Evolutionary conservation across 1,284 basidiomycete genomes (phyloP).

Genomic region (Sphaerobolus stellatus): DNA sequence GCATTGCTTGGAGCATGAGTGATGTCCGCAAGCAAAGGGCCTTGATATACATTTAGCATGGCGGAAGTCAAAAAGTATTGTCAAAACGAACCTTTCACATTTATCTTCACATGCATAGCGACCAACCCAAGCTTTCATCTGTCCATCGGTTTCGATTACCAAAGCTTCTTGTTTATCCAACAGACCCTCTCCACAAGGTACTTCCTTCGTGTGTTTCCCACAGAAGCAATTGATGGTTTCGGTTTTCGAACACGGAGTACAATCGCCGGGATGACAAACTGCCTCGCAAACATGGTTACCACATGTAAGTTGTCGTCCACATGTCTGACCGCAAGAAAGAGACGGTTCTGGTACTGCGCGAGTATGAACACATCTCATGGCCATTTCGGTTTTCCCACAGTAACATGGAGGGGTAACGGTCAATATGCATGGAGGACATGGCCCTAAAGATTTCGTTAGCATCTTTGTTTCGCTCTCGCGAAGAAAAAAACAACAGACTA

Average conservation of each 20-base stretch:
- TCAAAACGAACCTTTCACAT: slow-evolving; percentile 55
- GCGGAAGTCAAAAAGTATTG: background rate
- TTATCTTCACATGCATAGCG: slow-evolving; percentile 61
- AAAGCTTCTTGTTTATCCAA: slow-evolving; percentile 25
- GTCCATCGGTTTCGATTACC: slow-evolving; percentile 28
- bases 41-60: slow-evolving; percentile 35
- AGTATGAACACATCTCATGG: slow-evolving; percentile 62
- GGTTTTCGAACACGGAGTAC: slow-evolving; percentile 57
- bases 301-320: slow-evolving; percentile 59
- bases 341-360: slow-evolving; percentile 31
- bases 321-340: slow-evolving; percentile 69
- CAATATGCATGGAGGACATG: slow-evolving; percentile 71
- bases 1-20: slow-evolving; percentile 65
- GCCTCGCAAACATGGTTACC: slow-evolving; percentile 65
- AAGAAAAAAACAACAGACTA: background rate
- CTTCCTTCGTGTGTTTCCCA: slow-evolving; percentile 60
- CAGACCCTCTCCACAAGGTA: slow-evolving; percentile 65
- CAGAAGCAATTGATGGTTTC: slow-evolving; percentile 73
- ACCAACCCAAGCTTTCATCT: slow-evolving; percentile 59
- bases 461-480: background rate
- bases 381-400: slow-evolving; percentile 59
- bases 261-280: slow-evolving; percentile 73
- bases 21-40: slow-evolving; percentile 73
- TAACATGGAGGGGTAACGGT: slow-evolving; percentile 60
- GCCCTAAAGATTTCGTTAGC: slow-evolving; percentile 34